Percentiles rank a stretch among this genome's conserved stretches.
phyloP scores from a whole-genome alignment of 352 stramenopile genomes.

The Globisporangium sylvaticum region DNA sequence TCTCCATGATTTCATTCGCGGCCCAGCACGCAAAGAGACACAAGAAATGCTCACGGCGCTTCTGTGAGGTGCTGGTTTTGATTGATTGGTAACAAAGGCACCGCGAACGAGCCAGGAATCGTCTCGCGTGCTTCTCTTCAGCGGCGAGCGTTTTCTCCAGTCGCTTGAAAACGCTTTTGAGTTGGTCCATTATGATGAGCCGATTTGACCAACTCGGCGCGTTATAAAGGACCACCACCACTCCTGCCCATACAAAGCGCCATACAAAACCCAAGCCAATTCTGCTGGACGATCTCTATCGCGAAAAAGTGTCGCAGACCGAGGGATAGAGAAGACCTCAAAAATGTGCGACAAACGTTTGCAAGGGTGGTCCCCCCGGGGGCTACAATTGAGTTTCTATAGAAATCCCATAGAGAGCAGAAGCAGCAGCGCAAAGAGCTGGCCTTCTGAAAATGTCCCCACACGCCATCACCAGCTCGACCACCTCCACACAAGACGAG shows the following conservation, averaged over 20 bases:
- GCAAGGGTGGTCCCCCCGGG: background rate
- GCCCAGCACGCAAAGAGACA: too few species aligned
- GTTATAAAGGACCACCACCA: background rate
- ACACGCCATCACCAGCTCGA: background rate
- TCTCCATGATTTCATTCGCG: too few species aligned
- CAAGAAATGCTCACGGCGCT: background rate
- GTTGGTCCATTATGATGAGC: background rate
- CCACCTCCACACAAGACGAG: background rate
- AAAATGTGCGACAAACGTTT: slow-evolving; percentile 3
- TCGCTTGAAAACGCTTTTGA: background rate
- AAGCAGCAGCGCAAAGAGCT: background rate
- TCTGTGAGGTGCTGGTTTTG: background rate
- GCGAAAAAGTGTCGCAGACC: slow-evolving; percentile 3
- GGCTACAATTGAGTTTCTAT: slow-evolving; percentile 9
- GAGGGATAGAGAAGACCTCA: background rate
- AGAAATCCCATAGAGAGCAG: slow-evolving; percentile 9
- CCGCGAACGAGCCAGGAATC: background rate
- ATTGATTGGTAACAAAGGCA: background rate
- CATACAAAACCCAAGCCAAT: background rate
- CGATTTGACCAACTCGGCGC: too few species aligned
- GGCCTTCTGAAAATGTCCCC: slow-evolving; percentile 11
- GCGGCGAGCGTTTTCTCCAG: background rate
- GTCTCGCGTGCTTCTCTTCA: background rate
- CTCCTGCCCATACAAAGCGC: background rate
- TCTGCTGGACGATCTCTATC: background rate